Percentiles rank a stretch among this genome's conserved stretches.
phyloP scores from a whole-genome alignment of 2,329 filamentous ascomycete genomes.

The Fusarium sp. region DNA sequence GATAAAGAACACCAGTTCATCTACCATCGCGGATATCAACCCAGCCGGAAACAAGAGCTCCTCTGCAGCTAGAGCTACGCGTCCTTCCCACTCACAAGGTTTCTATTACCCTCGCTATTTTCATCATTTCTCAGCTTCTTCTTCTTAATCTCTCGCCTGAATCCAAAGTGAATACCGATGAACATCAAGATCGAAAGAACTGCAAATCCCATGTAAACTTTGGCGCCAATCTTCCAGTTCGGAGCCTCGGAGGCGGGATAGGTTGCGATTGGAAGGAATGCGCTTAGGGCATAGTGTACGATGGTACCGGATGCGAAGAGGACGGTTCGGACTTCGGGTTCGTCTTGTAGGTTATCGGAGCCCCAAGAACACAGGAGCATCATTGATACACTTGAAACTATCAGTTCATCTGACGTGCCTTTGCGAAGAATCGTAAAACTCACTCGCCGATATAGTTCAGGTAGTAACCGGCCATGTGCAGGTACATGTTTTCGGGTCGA shows the following conservation, averaged over 20 bases:
- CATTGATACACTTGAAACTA: neutral
- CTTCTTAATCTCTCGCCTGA: constrained; percentile 16
- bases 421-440: neutral
- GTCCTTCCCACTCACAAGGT: no score
- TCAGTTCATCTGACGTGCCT: neutral
- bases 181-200: constrained; percentile 8
- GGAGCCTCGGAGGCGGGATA: constrained; percentile 19
- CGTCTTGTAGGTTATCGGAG: constrained; percentile 14
- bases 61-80: no score
- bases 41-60: no score
- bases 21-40: no score
- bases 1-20: no score
- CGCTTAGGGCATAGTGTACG: constrained; percentile 8
- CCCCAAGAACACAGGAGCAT: constrained; percentile 25
- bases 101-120: no score
- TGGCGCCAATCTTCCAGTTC: constrained; percentile 20
- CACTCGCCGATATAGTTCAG: constrained; percentile 27
- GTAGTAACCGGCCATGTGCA: constrained; percentile 25
- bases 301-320: constrained; percentile 20
- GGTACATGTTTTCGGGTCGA: constrained; percentile 7
- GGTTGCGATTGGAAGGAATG: constrained; percentile 12
- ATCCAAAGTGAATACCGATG: constrained; percentile 19
- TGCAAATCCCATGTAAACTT: constrained; percentile 20
- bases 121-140: neutral
- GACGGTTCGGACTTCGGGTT: constrained; percentile 20